Evolutionary conservation across 2,329 filamentous ascomycete species (phyloP), one percentile per base, ranked within the genome.

Genomic region (Alternaria hordeiaustralica): DNA sequence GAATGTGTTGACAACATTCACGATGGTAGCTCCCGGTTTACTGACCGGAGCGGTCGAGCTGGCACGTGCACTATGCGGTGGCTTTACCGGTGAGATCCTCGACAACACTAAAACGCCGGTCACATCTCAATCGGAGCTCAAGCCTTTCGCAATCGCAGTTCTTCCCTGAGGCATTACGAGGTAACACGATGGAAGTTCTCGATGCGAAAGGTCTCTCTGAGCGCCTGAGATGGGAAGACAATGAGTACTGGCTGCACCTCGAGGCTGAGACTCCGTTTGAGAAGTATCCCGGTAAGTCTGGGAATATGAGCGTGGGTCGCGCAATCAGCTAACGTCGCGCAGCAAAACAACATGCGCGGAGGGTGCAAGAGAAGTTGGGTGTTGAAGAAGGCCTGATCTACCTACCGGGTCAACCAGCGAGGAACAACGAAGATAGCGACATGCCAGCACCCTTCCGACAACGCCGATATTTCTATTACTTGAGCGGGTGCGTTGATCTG

Each of bases 381-480:
- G 71, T 75, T 9, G 67, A 70, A 1, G 61, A 74, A 44, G 80
- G 87, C 25, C 75, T 89, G 57, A 85, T 90, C 54, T 89, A 87
- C 70, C 83, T 90, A 21, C 80, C 82, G 33, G 87, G 87, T 23
- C 80, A 84, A 55, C 80, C 83, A 4, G 83, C 82, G 5, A 76
- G 81, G 46, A 81, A 83, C 57, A 83, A 84, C 66, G 85, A 87
- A 62, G 88, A 90, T 70, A 88, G 87, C 26, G 88, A 90, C 65
- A 85, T 87, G 80, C 79, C 81, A 60, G 81, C 81, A 20, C 81
- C 82, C 6, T 89, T 89, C 69, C 83, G 87, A 13, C 88, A 90
- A 72, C 82, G 84, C 66, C 84, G 88, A 21, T 89, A 89, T 72
- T 89, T 89, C 71, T 88, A 87, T 76, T 89, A 89, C 67, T 73